Evolutionary conservation across 108 stramenopile genomes (phyloP), one percentile per base, ranked within the genome.

Genomic region (Parmales sp.): DNA sequence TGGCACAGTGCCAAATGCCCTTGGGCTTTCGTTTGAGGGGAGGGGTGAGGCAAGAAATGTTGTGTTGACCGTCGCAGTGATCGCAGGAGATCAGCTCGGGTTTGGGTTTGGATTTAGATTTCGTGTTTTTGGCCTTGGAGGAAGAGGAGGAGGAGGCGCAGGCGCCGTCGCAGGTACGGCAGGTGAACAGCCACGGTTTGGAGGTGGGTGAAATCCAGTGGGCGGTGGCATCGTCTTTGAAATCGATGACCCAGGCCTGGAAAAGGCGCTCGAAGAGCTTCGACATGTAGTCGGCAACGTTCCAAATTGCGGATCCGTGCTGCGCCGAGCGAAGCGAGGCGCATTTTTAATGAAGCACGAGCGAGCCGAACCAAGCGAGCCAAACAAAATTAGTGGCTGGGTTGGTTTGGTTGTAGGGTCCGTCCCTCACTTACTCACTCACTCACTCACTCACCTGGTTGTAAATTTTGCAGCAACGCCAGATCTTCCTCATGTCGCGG

Each of bases 381-480:
- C 41, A n/a, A n/a, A n/a, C n/a, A n/a, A n/a, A n/a, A n/a, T n/a
- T n/a, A n/a, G n/a, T 43, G 11, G 41, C 16, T 16, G 41, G 41
- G 11, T 43, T 43, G 16, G 16, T 43, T 16, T 43, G 11, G 8
- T 43, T 16, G 41, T 16, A 43, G 16, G 8, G 41, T 11, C 16
- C 11, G 11, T 16, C 41, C 41, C 41, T 16, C 41, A 8, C 16
- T 16, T 11, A 43, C 41, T 43, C 41, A 43, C 41, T n/a, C n/a
- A n/a, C n/a, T n/a, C n/a, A n/a, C n/a, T n/a, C n/a, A n/a, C n/a
- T n/a, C n/a, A n/a, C n/a, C n/a, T n/a, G n/a, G n/a, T n/a, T n/a
- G n/a, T n/a, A n/a, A n/a, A n/a, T 85, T 66, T 90, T 90, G 78
- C 92, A 94, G 60, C 91, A 91, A 69, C 88, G 88, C 88, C 88